Base-by-base conservation (phyloP, 257 asterid genomes). In the Jacaranda mimosifolia region DNA sequence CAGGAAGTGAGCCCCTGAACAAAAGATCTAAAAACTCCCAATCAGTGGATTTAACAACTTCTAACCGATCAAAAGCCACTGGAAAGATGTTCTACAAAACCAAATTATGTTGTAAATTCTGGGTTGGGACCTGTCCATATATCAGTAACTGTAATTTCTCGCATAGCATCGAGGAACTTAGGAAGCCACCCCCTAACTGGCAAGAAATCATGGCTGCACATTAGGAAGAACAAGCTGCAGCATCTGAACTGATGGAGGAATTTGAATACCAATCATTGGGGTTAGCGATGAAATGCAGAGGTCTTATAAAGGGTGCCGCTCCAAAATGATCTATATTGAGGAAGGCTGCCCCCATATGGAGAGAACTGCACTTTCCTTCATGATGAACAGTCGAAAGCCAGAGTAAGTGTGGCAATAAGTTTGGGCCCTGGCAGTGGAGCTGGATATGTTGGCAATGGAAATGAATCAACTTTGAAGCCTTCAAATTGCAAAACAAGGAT, bases 401-500 rank as follows among this genome's bases (percentile, higher is more conserved):
- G 96, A 60, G 97, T 90, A 79, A 90, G 95, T 64, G 96, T 88
- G 70, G 94, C 94, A 0, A 92, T 92, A 70, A 90, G 94, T 83
- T 84, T 92, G 85, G 90, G 89, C 17, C 94, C 96, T 0, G 85
- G 86, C 8, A 43, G 82, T 52, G 93, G 91, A 42, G 89, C 71
- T 77, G 91, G 92, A 38, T 83, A 84, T 71, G 85, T 81, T 21
- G 82, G 74, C 71, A 79, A 40, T 78, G 87, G 83, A 21, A 69
- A 75, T 66, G 87, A 80, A 13, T 17, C 88, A 14, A 83, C 15
- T 56, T 72, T 85, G 75, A 92, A 92, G 86, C 93, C 94, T 60
- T 90, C 96, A n/a, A 92, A 90, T 74, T 90, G 97, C 94, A 92
- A 92, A 74, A 92, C 97, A 11, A 89, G 97, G 82, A 92, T 92